phyloP scores from a whole-genome alignment of 129 eudicot genomes.

The Helianthus tuberosus region DNA sequence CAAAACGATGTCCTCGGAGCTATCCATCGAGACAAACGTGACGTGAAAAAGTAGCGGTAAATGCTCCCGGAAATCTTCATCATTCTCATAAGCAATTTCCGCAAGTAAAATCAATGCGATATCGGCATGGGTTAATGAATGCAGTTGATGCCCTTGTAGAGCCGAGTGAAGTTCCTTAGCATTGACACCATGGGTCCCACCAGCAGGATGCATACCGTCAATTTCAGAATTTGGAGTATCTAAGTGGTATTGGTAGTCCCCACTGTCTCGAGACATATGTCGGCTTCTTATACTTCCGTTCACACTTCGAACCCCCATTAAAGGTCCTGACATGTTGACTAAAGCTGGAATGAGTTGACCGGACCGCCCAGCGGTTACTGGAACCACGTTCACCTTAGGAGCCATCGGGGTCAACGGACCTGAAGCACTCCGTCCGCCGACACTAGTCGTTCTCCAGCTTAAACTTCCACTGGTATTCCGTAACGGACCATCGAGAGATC shows the following conservation, averaged over 20 bases:
- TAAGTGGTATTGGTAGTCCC: conserved; percentile 81
- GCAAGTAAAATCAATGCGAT: conserved; percentile 92
- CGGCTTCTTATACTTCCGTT: conserved; percentile 98
- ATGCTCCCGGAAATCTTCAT: conserved; percentile 94
- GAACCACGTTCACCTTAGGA: conserved; percentile 84
- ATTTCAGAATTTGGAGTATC: conserved; percentile 99
- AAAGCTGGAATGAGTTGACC: conserved; percentile 94
- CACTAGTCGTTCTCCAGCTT: conserved; percentile 94
- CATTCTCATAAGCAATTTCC: conserved; percentile 96
- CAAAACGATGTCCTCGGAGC: conserved; percentile 94
- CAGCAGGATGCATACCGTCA: conserved; percentile 75
- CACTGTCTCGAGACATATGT: conserved; percentile 95
- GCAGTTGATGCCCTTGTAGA: conserved; percentile 95
- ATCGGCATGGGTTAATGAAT: conserved; percentile 90
- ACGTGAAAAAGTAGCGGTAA: conserved; percentile 94
- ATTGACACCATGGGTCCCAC: conserved; percentile 69
- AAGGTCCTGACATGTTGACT: conserved; percentile 97
- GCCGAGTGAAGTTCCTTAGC: conserved; percentile 99
- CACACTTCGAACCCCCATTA: conserved; percentile 92
- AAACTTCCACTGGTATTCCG: conserved; percentile 94
- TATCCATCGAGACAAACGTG: conserved; percentile 97
- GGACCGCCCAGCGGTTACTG: conserved; percentile 86
- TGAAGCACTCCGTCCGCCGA: conserved; percentile 94
- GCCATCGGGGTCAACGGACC: conserved; percentile 97
- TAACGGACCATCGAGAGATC: conserved; percentile 91